These are phyloP conservation scores for Fagus crenata DNA, from an alignment of 306 rosid species.

Conservation along the genomic window DNA sequence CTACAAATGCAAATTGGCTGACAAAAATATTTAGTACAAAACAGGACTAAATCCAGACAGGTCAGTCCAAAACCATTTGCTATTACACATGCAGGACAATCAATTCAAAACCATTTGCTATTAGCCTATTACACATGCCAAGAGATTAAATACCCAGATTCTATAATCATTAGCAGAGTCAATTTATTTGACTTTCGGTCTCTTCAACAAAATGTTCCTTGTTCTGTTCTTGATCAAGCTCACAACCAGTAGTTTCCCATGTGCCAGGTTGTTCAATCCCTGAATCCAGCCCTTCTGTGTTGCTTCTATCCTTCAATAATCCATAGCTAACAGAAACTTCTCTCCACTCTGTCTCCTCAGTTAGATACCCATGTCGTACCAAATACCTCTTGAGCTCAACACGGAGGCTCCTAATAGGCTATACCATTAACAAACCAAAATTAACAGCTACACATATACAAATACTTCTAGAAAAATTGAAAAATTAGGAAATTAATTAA, in stretches of 20 bases:
- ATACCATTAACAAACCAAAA: background rate
- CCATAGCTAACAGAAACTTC: conserved; percentile 27
- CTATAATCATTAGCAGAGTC: background rate
- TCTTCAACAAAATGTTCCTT: conserved; percentile 6
- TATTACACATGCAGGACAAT: too few species aligned
- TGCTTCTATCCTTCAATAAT: conserved; percentile 1
- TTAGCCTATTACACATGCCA: too few species aligned
- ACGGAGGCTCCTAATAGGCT: conserved; percentile 31
- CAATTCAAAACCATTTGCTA: background rate
- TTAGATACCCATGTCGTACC: conserved; percentile 28
- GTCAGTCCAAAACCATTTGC: background rate
- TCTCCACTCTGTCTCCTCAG: conserved; percentile 24
- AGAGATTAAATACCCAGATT: too few species aligned
- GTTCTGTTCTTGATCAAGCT: background rate
- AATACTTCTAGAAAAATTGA: too few species aligned
- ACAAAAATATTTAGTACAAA: too few species aligned
- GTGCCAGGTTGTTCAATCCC: background rate
- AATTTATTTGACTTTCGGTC: background rate
- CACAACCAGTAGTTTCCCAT: background rate
- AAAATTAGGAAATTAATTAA: too few species aligned
- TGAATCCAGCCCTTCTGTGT: background rate
- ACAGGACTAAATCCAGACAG: too few species aligned
- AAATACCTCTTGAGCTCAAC: conserved; percentile 32
- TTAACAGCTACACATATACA: background rate
- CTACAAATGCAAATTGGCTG: too few species aligned